Base-by-base conservation (phyloP, 106 monocot genomes). In the Allium cepa region DNA sequence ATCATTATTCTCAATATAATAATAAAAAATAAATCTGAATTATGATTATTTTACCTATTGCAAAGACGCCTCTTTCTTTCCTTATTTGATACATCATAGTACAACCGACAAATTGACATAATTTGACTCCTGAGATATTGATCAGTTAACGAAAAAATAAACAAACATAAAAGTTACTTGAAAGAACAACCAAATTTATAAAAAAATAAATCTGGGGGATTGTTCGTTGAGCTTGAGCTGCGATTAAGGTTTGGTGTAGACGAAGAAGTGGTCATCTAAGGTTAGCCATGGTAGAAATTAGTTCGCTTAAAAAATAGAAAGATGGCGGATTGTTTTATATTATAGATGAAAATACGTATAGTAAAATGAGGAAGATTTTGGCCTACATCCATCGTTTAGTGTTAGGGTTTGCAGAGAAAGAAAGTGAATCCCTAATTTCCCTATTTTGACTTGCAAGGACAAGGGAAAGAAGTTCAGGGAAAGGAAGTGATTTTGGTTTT, bases 51-150 rank as follows among this genome's bases (percentile, higher is more conserved):
- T 56, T 49, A 28, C 95, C 91, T 92, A 76, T 96, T 96, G 57
- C 75, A n/a, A 7, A 96, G 74, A 16, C 88, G 84, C 14, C 88
- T 88, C 62, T 77, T 80, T 69, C 84, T 82, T 64, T 96, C 96
- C 59, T 86, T 86, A 49, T 80, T 63, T 56, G 84, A 84, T 15
- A 96, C 78, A 68, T 96, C 70, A 3, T 83, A 77, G 12, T 59
- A 83, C 47, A 72, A 71, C 9, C 78, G 61, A 50, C 53, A 66
- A 0, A 66, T 17, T 16, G 69, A 67, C 28, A 75, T 74, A 18
- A 78, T 18, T 27, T 11, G 69, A 15, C 50, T 36, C 62, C 80
- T 71, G 28, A n/a, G 18, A 58, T 7, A 49, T 8, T 13, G 66
- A 26, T 61, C 9, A 73, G 45, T 15, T 16, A 60, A 48, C 46